phyloP scores from a whole-genome alignment of 176 grass and related monocot genomes.

The Oryza brachyantha region DNA sequence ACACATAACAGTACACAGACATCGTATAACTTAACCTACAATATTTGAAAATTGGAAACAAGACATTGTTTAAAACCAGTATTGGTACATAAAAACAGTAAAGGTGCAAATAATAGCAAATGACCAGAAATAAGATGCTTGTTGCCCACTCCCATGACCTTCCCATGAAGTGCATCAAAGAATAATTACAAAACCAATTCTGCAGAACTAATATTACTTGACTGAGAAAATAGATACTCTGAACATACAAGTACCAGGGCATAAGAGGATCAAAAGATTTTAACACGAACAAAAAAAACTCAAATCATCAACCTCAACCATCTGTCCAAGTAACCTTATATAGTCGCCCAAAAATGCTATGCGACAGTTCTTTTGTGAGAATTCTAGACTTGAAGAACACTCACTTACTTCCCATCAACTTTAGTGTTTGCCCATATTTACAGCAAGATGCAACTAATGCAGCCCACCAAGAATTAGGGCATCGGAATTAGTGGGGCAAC shows the following conservation, averaged over 20 bases:
- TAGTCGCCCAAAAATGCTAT: neutral
- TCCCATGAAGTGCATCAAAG: neutral
- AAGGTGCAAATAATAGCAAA: neutral
- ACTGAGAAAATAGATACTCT: neutral
- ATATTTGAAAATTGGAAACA: neutral
- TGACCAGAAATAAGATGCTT: neutral
- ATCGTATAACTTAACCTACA: neutral
- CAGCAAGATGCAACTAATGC: slow-evolving; percentile 26
- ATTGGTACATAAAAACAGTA: neutral
- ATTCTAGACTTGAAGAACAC: slow-evolving; percentile 6
- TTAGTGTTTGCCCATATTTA: slow-evolving; percentile 23
- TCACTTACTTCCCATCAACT: slow-evolving; percentile 9
- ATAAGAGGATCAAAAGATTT: neutral
- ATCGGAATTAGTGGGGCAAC: neutral
- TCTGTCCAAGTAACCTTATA: neutral
- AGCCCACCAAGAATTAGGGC: slow-evolving; percentile 27
- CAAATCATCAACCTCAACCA: neutral
- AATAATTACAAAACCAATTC: neutral
- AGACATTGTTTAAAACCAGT: neutral
- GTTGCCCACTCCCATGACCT: neutral
- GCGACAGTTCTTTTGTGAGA: neutral
- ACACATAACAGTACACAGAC: neutral
- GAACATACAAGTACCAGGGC: neutral
- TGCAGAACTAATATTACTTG: neutral
- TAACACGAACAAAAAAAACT: neutral